A percentile compares a stretch with the other conserved stretches of the same genome.
Evolutionary conservation across 257 asterid genomes (phyloP).

Genomic region (Solanum piurae): DNA sequence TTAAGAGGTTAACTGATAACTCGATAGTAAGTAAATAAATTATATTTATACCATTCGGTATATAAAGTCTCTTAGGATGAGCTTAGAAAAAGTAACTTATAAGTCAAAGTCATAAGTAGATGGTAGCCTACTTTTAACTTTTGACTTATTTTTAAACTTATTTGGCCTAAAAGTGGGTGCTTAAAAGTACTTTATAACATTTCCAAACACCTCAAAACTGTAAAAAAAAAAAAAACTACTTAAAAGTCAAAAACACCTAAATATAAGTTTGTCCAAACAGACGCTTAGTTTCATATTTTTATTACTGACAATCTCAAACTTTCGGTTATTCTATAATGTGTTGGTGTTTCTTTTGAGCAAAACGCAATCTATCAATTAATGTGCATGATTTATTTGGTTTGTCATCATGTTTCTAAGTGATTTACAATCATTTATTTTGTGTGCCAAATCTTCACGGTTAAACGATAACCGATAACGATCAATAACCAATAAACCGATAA

Average conservation of each 20-base stretch:
- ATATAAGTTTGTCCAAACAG: not conserved
- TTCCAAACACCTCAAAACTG: not conserved
- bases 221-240: too few species aligned
- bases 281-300: not conserved
- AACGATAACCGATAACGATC: not conserved
- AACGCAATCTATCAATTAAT: not conserved
- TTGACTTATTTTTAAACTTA: not conserved
- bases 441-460: not conserved
- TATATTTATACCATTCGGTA: not conserved
- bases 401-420: not conserved
- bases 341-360: not conserved
- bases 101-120: not conserved
- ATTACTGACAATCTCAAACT: not conserved
- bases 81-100: not conserved
- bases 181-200: not conserved
- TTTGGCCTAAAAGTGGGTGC: not conserved
- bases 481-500: not conserved
- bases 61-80: not conserved
- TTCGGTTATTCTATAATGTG: not conserved
- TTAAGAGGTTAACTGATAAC: not conserved
- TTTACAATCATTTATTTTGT: not conserved
- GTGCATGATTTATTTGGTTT: not conserved
- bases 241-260: not conserved
- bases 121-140: not conserved
- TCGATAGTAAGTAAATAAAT: not conserved